Evolutionary conservation across 495 filamentous ascomycete species (phyloP), one percentile per base, ranked within the genome.

Genomic region (Hypoxylon rickii): DNA sequence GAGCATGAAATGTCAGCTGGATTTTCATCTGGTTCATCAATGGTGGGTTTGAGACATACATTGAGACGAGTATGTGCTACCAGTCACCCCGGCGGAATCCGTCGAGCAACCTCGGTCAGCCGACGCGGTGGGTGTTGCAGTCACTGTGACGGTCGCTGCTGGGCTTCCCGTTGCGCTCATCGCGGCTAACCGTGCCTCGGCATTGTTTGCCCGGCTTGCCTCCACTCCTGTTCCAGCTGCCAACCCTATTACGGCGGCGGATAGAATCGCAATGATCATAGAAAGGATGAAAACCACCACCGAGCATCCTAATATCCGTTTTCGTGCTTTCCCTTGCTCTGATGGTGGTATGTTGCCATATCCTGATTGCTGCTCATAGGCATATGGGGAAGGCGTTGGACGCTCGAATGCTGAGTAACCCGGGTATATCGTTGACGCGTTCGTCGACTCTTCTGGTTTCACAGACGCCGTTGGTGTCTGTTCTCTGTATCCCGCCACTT

Each of bases 151-250:
- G 1, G 71, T 58, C 15, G 55, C 38, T 2, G 58, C 53, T 1
- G 37, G 34, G 12, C 7, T 17, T 45, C 24, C 46, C 5, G 66
- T 63, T 7, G 56, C 36, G 17, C 19, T 69, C 21, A 71, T 31
- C 1, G 40, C 51, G 2, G 60, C 67, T 10, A 75, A 33, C 39
- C 60, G 67, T 22, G 51, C 58, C 24, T 65, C 56, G 7, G 71
- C 72, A 15, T 69, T 61, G 61, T 62, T 77, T 11, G 73, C 74
- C 37, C 71, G 65, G 40, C 55, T 70, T 8, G 74, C 49, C 38
- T 76, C 70, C 11, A 76, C 54, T 11, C 72, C 76, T 1, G 74
- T 77, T 5, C 69, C 72, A 2, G 71, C 74, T 7, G 74, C 74
- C 12, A 79, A 50, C 1, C 73, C 74, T 43, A 79, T 76, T 6